Base-by-base conservation (phyloP, 2,329 filamentous ascomycete genomes). In the Nannizzia gypsea region DNA sequence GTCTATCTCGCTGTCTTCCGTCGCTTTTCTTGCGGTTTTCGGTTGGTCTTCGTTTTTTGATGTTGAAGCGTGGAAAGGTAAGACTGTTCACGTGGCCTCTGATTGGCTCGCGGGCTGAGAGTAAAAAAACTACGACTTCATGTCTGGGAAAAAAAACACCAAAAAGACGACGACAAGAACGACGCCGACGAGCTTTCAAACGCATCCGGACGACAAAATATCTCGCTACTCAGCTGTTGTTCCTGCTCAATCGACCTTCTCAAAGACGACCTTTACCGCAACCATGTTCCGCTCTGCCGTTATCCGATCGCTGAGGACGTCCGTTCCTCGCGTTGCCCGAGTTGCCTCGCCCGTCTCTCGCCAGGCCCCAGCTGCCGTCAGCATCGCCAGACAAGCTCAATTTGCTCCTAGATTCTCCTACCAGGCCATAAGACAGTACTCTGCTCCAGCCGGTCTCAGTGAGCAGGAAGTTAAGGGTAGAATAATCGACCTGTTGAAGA, bases 261-360 rank as follows among this genome's bases (percentile, higher is more conserved):
- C 54, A 48, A 38, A 57, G 8, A 46, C 42, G 9, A 56, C 24
- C 58, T 48, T 40, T 54, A 48, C 11, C 9, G 26, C 68, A 78
- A 84, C 70, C 66, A 97, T 97, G 92, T 90, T 96, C 82, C 89
- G 92, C 79, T 85, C 88, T 76, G 86, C 88, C 73, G 77, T 93
- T 75, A 80, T 92, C 79, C 88, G 88, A 78, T 87, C 88, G 71
- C 83, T 87, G 74, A 80, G 84, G 72, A 76, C 73, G 68, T 76
- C 77, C 66, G 71, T 72, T 61, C 75, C 79, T 67, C 77, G 79
- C 69, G 72, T 75, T 65, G 76, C 80, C 72, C 76, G 79, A 73
- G 74, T 73, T 69, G 72, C 75, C 66, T 73, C 75, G 73, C 76
- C 81, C 73, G 80, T 83, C 74, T 80, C 83, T 71, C 80, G 83